Conservation (phyloP, 345 rosid species). For the Ceriops decandra region DNA sequence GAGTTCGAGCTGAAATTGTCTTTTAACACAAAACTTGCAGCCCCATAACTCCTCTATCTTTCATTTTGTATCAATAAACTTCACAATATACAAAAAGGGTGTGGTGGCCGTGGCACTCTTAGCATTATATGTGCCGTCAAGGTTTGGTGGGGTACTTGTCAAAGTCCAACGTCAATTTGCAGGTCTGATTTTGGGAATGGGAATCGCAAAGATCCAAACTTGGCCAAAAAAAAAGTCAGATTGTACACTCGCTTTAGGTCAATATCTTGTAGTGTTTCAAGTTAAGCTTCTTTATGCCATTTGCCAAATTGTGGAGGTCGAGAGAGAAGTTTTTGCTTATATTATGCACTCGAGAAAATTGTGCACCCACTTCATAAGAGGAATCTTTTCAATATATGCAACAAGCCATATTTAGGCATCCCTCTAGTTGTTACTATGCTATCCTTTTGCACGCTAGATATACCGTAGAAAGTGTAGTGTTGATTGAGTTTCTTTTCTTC, state of each 20-base stretch:
- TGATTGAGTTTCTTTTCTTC: too few relatives aligned
- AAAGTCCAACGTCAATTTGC: slow-evolving; percentile 32
- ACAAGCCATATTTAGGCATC: background rate
- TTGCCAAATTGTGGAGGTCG: background rate
- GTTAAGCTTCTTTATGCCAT: too few relatives aligned
- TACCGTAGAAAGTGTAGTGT: background rate
- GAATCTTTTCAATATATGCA: background rate
- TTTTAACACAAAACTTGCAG: slow-evolving; percentile 13
- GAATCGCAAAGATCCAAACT: slow-evolving; percentile 38
- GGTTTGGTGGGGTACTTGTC: slow-evolving; percentile 45
- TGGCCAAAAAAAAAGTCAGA: slow-evolving; percentile 26
- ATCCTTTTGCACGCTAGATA: background rate
- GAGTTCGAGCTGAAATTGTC: slow-evolving; percentile 20
- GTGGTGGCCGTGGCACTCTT: slow-evolving; percentile 27
- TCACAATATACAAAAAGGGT: slow-evolving; percentile 8
- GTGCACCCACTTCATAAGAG: slow-evolving; percentile 2
- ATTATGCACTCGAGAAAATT: background rate
- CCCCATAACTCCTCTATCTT: slow-evolving; percentile 19
- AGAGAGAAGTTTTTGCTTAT: background rate
- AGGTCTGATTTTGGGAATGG: slow-evolving; percentile 27
- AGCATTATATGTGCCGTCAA: slow-evolving; percentile 22
- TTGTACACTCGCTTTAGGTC: background rate
- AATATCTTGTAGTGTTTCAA: too few relatives aligned
- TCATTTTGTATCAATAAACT: slow-evolving; percentile 27
- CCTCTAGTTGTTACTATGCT: background rate